These are phyloP conservation scores for Jimgerdemannia lactiflua DNA, from an alignment of 192 early-diverging fungal species.

Conservation along the genomic window DNA sequence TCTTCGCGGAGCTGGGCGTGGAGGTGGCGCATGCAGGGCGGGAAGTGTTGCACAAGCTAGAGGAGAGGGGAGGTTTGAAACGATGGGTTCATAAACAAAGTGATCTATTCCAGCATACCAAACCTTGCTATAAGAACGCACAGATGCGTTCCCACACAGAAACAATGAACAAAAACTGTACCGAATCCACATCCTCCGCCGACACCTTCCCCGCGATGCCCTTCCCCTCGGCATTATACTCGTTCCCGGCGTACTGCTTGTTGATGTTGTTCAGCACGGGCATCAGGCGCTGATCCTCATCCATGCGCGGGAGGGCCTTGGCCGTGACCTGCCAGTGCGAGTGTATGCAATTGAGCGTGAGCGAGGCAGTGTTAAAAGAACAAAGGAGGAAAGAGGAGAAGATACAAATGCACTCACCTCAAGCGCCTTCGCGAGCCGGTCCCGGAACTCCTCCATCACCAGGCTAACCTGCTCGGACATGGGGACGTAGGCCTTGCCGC, in stretches of 20 bases:
- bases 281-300: constrained; percentile 87
- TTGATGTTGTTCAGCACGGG: constrained; percentile 87
- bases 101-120: no score
- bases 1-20: constrained; percentile 67
- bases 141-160: no score
- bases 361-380: background rate
- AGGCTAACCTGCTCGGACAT: constrained; percentile 67
- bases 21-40: constrained; percentile 89
- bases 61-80: background rate
- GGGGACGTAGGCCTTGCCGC: constrained; percentile 73
- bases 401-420: constrained; percentile 31
- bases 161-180: constrained; percentile 14
- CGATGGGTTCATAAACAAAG: background rate
- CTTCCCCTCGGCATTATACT: constrained; percentile 50
- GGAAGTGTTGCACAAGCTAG: constrained; percentile 70
- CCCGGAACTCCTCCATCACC: constrained; percentile 73
- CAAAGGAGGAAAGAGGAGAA: constrained; percentile 1
- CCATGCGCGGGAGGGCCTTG: constrained; percentile 78
- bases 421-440: constrained; percentile 49
- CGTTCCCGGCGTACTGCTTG: constrained; percentile 72
- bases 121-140: no score
- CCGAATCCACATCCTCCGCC: constrained; percentile 64
- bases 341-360: background rate
- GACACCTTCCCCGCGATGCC: constrained; percentile 52
- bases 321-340: constrained; percentile 55